These are phyloP conservation scores for Wickerhamomyces queroliae DNA, from an alignment of 805 yeast species.

Conservation along the genomic window DNA sequence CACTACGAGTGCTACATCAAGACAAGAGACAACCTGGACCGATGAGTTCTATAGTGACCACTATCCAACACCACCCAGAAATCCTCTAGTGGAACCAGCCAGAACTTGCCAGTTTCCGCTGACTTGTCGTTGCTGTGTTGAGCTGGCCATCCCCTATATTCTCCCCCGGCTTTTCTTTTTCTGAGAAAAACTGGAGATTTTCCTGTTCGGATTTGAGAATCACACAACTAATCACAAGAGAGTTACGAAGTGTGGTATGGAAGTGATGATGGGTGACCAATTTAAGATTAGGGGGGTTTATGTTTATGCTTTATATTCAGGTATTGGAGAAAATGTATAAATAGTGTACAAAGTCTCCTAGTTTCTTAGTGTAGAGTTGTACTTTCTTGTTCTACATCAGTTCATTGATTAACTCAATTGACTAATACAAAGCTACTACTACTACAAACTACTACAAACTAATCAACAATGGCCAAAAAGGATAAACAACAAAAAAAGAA, in stretches of 20 bases:
- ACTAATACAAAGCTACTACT: not conserved
- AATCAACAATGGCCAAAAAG: slow-evolving; percentile 11
- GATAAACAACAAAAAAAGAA: slow-evolving; percentile 18
- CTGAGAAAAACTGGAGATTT: not conserved
- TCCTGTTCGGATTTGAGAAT: not conserved
- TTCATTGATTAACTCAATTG: not conserved
- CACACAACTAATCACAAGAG: not conserved
- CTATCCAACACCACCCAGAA: no score
- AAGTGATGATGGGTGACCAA: not conserved
- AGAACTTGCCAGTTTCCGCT: no score
- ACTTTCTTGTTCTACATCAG: not conserved
- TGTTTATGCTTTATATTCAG: no score
- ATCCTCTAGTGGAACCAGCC: no score
- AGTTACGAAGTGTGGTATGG: no score
- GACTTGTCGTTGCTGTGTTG: no score
- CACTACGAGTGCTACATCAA: no score
- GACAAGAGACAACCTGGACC: no score
- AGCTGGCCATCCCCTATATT: no score
- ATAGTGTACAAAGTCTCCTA: no score
- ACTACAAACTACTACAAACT: not conserved
- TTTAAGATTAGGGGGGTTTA: not conserved
- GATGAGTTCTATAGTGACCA: no score
- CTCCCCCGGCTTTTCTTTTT: not conserved
- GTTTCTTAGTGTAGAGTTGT: not conserved
- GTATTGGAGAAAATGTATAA: no score